Percentiles rank a stretch among this genome's conserved stretches.
Conservation (phyloP, 2,329 filamentous ascomycete species). For the Beauveria rudraprayagi region DNA sequence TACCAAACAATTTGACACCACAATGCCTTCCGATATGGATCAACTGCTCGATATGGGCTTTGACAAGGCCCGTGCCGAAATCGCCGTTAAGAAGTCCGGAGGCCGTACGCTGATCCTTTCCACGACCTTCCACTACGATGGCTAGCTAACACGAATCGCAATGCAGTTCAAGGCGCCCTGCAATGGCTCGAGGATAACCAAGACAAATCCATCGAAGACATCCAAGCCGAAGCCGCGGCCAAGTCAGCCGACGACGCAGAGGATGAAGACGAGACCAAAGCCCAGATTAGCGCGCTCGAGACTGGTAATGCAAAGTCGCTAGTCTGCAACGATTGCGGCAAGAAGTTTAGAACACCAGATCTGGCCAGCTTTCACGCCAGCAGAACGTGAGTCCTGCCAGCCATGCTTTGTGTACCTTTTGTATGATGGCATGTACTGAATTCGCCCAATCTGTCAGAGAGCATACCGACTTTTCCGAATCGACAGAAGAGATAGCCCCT, state of each 20-base stretch:
- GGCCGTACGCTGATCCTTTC: slow-evolving; percentile 50
- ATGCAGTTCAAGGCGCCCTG: slow-evolving; percentile 72
- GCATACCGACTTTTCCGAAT: slow-evolving; percentile 87
- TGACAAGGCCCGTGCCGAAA: slow-evolving; percentile 68
- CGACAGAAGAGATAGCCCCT: slow-evolving; percentile 83
- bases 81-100: slow-evolving; percentile 78
- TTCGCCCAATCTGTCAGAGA: slow-evolving; percentile 40
- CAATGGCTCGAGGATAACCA: slow-evolving; percentile 93
- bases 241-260: slow-evolving; percentile 34
- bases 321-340: slow-evolving; percentile 90
- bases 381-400: slow-evolving; percentile 55
- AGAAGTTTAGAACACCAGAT: slow-evolving; percentile 74
- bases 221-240: slow-evolving; percentile 43
- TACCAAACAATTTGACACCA: background rate
- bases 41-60: slow-evolving; percentile 68
- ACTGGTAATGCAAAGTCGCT: slow-evolving; percentile 67
- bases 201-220: slow-evolving; percentile 77
- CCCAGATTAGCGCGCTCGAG: slow-evolving; percentile 57
- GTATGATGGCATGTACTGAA: background rate
- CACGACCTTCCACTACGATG: background rate
- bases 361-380: slow-evolving; percentile 85
- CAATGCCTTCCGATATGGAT: slow-evolving; percentile 50
- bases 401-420: background rate
- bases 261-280: slow-evolving; percentile 41
- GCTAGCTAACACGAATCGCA: slow-evolving; percentile 1